A percentile compares a stretch with the other conserved stretches of the same genome.
These are phyloP conservation scores for Pseudozyma pruni DNA, from an alignment of 1,284 basidiomycete species.

Conservation along the genomic window DNA sequence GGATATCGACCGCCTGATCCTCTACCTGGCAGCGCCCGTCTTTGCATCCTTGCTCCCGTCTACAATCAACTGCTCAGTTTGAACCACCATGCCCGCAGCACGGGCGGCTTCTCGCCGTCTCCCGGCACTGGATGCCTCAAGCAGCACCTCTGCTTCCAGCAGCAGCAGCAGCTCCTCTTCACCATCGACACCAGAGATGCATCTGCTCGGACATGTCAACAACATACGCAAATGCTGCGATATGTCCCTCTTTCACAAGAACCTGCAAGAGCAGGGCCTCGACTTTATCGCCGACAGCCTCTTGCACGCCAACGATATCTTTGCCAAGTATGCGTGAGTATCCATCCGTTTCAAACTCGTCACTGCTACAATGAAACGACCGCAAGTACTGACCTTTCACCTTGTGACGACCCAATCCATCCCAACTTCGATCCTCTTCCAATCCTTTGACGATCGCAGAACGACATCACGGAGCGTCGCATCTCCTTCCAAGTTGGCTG, in stretches of 20 bases:
- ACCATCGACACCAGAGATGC: slow-evolving; percentile 21
- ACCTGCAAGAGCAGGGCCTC: slow-evolving; percentile 29
- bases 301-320: slow-evolving; percentile 44
- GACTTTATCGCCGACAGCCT: slow-evolving; percentile 49
- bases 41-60: no score
- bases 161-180: slow-evolving; percentile 21
- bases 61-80: neutral
- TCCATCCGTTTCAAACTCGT: neutral
- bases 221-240: slow-evolving; percentile 51
- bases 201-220: slow-evolving; percentile 50
- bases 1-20: no score
- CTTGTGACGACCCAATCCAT: no score
- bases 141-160: slow-evolving; percentile 19
- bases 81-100: slow-evolving; percentile 28
- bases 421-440: neutral
- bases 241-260: slow-evolving; percentile 46
- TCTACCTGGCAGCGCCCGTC: no score
- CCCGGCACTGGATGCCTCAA: slow-evolving; percentile 17
- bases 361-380: no score
- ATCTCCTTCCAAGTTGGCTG: slow-evolving; percentile 50
- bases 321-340: slow-evolving; percentile 48
- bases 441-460: slow-evolving; percentile 11
- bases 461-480: slow-evolving; percentile 30
- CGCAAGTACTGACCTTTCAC: no score
- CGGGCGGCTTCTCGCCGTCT: slow-evolving; percentile 38